A percentile compares a stretch with the other conserved stretches of the same genome.
Evolutionary conservation across 2,329 filamentous ascomycete genomes (phyloP).

Genomic region (Periglandula ipomoeae): DNA sequence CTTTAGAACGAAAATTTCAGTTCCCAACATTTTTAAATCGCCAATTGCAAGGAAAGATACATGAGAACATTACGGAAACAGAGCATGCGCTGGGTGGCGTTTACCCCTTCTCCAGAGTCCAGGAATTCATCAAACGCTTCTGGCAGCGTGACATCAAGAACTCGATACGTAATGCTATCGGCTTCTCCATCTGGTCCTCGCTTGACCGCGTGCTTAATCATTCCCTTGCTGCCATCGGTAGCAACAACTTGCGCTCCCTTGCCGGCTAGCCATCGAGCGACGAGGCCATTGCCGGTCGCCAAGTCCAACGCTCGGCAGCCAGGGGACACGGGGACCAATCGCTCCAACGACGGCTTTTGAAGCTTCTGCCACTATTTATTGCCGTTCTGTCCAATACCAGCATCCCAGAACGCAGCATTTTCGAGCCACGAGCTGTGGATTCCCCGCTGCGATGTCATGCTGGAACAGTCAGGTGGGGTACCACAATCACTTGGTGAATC

Average conservation of each 20-base stretch:
- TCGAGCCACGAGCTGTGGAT: slow-evolving; percentile 28
- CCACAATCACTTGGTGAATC: too few species aligned
- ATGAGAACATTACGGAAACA: background rate
- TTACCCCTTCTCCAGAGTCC: slow-evolving; percentile 9
- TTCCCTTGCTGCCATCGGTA: slow-evolving; percentile 32
- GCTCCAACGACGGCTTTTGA: slow-evolving; percentile 30
- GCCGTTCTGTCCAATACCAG: slow-evolving; percentile 26
- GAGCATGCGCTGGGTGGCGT: background rate
- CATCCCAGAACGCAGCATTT: slow-evolving; percentile 35
- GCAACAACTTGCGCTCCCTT: slow-evolving; percentile 29
- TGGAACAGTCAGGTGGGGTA: too few species aligned
- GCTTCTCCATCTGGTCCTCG: slow-evolving; percentile 8
- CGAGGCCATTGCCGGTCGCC: slow-evolving; percentile 40
- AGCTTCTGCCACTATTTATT: slow-evolving; percentile 36
- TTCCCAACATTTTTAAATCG: too few species aligned
- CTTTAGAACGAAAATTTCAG: slow-evolving; percentile 11
- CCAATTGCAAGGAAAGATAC: too few species aligned
- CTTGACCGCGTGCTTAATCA: slow-evolving; percentile 28
- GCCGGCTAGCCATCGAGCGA: slow-evolving; percentile 33
- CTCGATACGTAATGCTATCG: slow-evolving; percentile 22
- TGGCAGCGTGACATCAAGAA: slow-evolving; percentile 29
- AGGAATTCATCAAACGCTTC: slow-evolving; percentile 22
- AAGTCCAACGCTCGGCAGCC: slow-evolving; percentile 32
- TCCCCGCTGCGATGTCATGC: slow-evolving; percentile 3
- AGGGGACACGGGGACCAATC: slow-evolving; percentile 19